Evolutionary conservation across 257 asterid species (phyloP), one percentile per base, ranked within the genome.

Genomic region (Przewalskia tangutica): DNA sequence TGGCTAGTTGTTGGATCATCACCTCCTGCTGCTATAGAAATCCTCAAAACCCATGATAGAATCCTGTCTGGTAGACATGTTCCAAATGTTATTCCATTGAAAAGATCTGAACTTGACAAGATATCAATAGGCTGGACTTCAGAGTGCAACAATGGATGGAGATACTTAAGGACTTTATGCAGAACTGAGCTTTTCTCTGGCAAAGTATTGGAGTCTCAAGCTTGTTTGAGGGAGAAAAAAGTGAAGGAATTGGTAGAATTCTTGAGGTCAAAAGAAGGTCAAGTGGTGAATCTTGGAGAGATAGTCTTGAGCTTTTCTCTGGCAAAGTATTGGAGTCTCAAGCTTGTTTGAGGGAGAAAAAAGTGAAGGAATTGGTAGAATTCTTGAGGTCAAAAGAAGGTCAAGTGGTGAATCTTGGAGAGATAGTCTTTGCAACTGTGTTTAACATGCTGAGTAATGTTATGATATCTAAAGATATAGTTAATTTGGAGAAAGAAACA

Each of bases 1-100:
- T 42, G 27, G 66, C 7, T 87, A 7, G 50, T 91, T 48, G 88
- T 91, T 7, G 93, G 81, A 77, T 89, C 93, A 14, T 89, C 95
- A 0, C 82, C 92, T 2, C 78, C 76, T 0, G 90, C 84, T 0
- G 93, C 93, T 11, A 13, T 18, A 0, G 89, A 86, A 32, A 86
- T 90, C 77, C 85, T 91, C 55, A 88, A 84, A 38, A 27, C 77
- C 4, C 77, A 89, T 34, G 90, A 89, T 56, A 83, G 88, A 23
- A 20, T 70, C 8, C 73, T 89, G 0, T 87, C 90, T 0, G 91
- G 84, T 0, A 79, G 90, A 16, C 20, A 63, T 36, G 87, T 85
- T 44, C 92, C 93, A 12, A 54, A 62, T 36, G 66, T 70, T 0
- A 1, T 82, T 2, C 85, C 87, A 14, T 3, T 54, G 1, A 73